Base-by-base conservation (phyloP, 352 stramenopile species). In the Phytopythium helicoides region DNA sequence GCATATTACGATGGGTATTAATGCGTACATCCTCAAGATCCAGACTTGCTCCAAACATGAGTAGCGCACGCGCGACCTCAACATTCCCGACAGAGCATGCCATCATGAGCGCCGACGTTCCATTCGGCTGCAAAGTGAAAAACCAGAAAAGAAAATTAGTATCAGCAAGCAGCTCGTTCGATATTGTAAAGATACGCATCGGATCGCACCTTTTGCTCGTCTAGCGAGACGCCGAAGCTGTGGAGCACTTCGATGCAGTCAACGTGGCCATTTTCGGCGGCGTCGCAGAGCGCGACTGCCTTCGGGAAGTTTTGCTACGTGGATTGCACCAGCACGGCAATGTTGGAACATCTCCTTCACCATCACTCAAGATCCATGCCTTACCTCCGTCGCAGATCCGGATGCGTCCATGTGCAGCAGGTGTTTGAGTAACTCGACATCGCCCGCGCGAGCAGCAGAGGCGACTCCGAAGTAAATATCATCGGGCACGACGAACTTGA, bases 1-100 rank as follows among this genome's bases (percentile, higher is more conserved):
- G 26, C 15, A 18, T 10, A 22, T 25, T 15, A 26, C 41, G 25
- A 10, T 8, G 42, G 23, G 18, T 14, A 41, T 3, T 11, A 48
- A 5, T 22, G 51, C 67, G 47, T 61, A 93, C 82, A 72, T 94
- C 84, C 73, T 94, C 84, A 23, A 92, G 56, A 52, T 94, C 84
- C 9, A 94, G 67, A 45, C 77, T 90, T 16, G 84, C 81, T 21
- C 84, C 82, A 71, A 89, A 94, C 81, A 92, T 92, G 16, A 94
- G 56, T 57, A 94, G 59, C 3, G 84, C 84, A 0, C 84, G 73
- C 12, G 80, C 79, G 1, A 74, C 84, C 57, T 94, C 81, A n/a
- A 94, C 73, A 56, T 94, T 94, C n/a, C 81, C 84, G 1, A 89
- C 81, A 3, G 84, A 92, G 44, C 81, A 90, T 47, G 84, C 84